Evolutionary conservation across 257 asterid species (phyloP).

Genomic region (Catharanthus roseus): DNA sequence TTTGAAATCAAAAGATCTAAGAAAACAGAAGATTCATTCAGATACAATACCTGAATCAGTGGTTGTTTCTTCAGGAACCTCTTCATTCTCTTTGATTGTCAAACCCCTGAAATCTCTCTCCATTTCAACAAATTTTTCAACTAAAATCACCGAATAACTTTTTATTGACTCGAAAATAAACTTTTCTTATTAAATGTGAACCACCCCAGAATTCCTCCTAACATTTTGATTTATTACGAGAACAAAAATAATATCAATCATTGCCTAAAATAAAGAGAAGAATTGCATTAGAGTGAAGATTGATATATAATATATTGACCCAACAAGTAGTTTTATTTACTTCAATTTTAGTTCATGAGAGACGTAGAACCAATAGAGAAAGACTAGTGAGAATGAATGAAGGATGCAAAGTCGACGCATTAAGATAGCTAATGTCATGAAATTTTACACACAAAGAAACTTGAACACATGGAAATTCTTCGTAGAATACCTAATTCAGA

Average conservation of each 20-base stretch:
- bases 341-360: slow-evolving; percentile 47
- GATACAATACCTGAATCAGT: slow-evolving; percentile 44
- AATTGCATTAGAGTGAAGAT: no score
- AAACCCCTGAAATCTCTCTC: slow-evolving; percentile 63
- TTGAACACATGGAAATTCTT: slow-evolving; percentile 1
- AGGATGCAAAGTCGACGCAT: slow-evolving; percentile 66
- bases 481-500: not conserved
- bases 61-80: slow-evolving; percentile 40
- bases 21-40: not conserved
- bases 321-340: no score
- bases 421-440: slow-evolving; percentile 35
- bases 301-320: no score
- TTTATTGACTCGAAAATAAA: not conserved
- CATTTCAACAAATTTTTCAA: not conserved
- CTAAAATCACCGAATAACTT: not conserved
- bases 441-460: slow-evolving; percentile 17
- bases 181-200: no score
- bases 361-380: slow-evolving; percentile 80
- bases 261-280: no score
- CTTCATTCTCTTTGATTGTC: slow-evolving; percentile 44
- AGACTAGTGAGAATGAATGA: slow-evolving; percentile 88
- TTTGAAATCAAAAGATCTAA: not conserved
- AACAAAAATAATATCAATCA: no score
- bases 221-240: no score
- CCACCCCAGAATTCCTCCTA: no score